Percentiles rank a stretch among this genome's conserved stretches.
These are phyloP conservation scores for Plasmodium vivax DNA, from an alignment of 169 alveolate species.

Conservation along the genomic window DNA sequence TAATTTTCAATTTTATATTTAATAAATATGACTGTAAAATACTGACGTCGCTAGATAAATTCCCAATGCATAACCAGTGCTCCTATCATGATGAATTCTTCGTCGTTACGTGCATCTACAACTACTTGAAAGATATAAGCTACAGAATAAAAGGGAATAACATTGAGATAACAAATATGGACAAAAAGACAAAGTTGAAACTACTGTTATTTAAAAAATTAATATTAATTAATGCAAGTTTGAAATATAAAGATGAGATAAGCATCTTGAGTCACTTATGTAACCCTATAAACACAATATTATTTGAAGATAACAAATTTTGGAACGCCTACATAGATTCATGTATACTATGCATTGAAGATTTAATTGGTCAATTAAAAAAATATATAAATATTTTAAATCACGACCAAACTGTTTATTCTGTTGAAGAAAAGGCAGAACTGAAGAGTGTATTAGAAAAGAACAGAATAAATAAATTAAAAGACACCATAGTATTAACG, in stretches of 20 bases:
- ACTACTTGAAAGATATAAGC: slow-evolving; percentile 59
- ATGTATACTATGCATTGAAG: slow-evolving; percentile 61
- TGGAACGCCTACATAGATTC: slow-evolving; percentile 68
- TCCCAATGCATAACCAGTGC: slow-evolving; percentile 63
- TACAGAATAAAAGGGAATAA: slow-evolving; percentile 60
- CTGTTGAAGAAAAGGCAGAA: slow-evolving; percentile 70
- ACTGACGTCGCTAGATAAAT: slow-evolving; percentile 60
- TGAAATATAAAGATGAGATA: slow-evolving; percentile 70
- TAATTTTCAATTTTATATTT: slow-evolving; percentile 60
- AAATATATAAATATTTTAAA: slow-evolving; percentile 66
- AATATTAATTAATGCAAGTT: slow-evolving; percentile 55
- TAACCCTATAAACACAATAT: slow-evolving; percentile 69
- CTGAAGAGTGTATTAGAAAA: slow-evolving; percentile 40
- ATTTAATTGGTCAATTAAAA: slow-evolving; percentile 53
- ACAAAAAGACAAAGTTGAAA: slow-evolving; percentile 56
- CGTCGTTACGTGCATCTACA: slow-evolving; percentile 67
- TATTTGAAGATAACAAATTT: slow-evolving; percentile 61
- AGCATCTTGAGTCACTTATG: slow-evolving; percentile 58
- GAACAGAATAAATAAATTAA: slow-evolving; percentile 53
- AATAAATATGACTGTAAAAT: slow-evolving; percentile 62
- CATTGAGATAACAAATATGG: slow-evolving; percentile 72
- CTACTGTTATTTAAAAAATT: slow-evolving; percentile 60
- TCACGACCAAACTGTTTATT: slow-evolving; percentile 62
- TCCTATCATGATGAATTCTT: slow-evolving; percentile 72
- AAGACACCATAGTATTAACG: slow-evolving; percentile 58